phyloP scores from a whole-genome alignment of 2,329 filamentous ascomycete species.

The Colletotrichum trifolii region DNA sequence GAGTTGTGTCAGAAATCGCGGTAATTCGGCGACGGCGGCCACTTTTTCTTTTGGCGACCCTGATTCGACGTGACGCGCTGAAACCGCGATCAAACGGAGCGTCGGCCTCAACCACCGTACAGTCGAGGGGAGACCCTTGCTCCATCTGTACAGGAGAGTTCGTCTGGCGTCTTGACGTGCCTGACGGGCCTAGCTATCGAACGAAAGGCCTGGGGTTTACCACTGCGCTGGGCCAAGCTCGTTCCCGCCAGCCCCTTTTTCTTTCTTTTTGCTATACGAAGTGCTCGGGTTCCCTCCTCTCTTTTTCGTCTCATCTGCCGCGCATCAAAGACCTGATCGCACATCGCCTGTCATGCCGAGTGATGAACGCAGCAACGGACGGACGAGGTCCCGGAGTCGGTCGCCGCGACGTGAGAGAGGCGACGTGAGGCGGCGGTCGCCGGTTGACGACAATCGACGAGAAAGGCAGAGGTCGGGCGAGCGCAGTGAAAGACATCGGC shows the following conservation, averaged over 20 bases:
- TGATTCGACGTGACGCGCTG: slow-evolving; percentile 17
- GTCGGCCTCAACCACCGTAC: slow-evolving; percentile 1
- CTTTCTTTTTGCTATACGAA: neutral
- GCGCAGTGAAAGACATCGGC: slow-evolving; percentile 2
- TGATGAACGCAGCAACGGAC: slow-evolving; percentile 30
- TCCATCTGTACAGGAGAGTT: neutral
- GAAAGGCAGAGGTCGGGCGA: slow-evolving; percentile 8
- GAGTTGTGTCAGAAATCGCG: too few relatives aligned
- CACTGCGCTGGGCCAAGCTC: neutral
- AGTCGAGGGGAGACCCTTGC: slow-evolving; percentile 8
- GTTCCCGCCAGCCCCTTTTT: neutral
- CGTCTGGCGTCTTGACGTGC: neutral
- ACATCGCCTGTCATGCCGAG: neutral
- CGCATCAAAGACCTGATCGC: neutral
- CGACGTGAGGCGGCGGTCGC: slow-evolving; percentile 28
- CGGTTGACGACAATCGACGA: slow-evolving; percentile 19
- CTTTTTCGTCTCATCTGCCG: neutral
- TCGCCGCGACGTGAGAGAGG: slow-evolving; percentile 26
- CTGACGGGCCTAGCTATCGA: neutral
- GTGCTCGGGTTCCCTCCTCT: too few relatives aligned
- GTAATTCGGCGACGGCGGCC: too few relatives aligned
- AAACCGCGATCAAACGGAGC: slow-evolving; percentile 34
- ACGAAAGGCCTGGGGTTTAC: neutral
- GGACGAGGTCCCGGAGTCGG: slow-evolving; percentile 35
- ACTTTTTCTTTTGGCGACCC: slow-evolving; percentile 7